These are phyloP conservation scores for Cenchrus purpureus DNA, from an alignment of 176 grass and related monocot genomes.

Conservation along the genomic window DNA sequence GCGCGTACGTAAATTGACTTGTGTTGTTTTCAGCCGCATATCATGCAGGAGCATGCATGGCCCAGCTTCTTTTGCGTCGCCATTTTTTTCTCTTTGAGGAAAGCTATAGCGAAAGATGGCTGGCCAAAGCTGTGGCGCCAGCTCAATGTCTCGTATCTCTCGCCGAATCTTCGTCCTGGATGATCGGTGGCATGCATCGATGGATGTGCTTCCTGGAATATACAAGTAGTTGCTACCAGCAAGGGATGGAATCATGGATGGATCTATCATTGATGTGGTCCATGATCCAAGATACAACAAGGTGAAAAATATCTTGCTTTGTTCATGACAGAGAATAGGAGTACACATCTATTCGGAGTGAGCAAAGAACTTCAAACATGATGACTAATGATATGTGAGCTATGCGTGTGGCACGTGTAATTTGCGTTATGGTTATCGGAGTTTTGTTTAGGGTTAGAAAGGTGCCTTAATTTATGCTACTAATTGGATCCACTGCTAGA, in stretches of 20 bases:
- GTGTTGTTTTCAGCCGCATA: slow-evolving; percentile 12
- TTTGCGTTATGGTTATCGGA: too few relatives aligned
- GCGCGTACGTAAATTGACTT: slow-evolving; percentile 18
- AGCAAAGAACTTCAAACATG: neutral
- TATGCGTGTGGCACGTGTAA: neutral
- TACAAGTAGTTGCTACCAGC: neutral
- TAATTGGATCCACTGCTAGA: too few relatives aligned
- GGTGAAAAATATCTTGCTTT: slow-evolving; percentile 5
- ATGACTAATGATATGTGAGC: neutral
- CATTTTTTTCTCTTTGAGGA: slow-evolving; percentile 14
- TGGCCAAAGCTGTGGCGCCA: slow-evolving; percentile 46
- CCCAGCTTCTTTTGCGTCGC: slow-evolving; percentile 19
- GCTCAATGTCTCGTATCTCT: slow-evolving; percentile 23
- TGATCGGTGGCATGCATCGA: neutral
- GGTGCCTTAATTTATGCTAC: too few relatives aligned
- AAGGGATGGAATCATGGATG: neutral
- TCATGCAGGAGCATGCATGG: neutral
- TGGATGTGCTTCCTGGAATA: neutral
- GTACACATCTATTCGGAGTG: neutral
- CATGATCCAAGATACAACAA: neutral
- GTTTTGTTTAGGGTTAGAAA: too few relatives aligned
- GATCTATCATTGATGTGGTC: neutral
- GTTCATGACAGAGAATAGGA: neutral
- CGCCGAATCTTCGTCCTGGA: neutral
- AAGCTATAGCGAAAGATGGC: slow-evolving; percentile 21